phyloP scores from a whole-genome alignment of 148 eudicot genomes.

The Rhododendron molle region DNA sequence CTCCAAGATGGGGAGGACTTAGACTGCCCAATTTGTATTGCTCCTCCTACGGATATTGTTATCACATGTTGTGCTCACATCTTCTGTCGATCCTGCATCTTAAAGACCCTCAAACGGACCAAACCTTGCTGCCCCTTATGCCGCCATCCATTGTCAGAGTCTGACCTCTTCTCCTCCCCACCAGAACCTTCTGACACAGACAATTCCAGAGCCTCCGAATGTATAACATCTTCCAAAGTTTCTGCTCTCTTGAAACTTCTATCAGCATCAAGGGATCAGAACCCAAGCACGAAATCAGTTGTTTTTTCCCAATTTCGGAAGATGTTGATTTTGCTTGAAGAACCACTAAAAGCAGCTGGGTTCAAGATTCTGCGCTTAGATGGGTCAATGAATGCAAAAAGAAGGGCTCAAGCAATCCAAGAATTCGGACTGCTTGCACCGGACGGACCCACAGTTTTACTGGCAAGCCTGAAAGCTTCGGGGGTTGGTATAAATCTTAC shows the following conservation, averaged over 20 bases:
- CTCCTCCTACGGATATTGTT: conserved; percentile 68
- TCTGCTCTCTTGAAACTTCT: conserved; percentile 63
- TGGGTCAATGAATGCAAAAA: conserved; percentile 84
- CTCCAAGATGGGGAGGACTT: conserved; percentile 89
- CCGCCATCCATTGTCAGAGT: conserved; percentile 69
- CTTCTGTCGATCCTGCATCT: conserved; percentile 77
- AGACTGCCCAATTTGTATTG: conserved; percentile 92
- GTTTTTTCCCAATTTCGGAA: conserved; percentile 86
- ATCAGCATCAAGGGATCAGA: conserved; percentile 38
- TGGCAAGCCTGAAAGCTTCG: conserved; percentile 87
- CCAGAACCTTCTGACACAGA: conserved; percentile 38
- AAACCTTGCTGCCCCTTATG: conserved; percentile 84
- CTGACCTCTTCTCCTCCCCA: conserved; percentile 76
- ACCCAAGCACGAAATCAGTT: conserved; percentile 55
- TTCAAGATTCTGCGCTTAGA: conserved; percentile 70
- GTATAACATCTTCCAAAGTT: conserved; percentile 57
- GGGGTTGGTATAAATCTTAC: conserved; percentile 87
- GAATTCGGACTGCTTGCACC: conserved; percentile 47
- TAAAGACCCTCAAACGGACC: conserved; percentile 57
- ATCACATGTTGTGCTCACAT: conserved; percentile 90
- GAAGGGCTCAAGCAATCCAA: conserved; percentile 57
- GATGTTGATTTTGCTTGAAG: conserved; percentile 78
- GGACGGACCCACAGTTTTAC: conserved; percentile 64
- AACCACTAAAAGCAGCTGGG: conserved; percentile 69
- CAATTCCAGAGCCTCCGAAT: conserved; percentile 17